Evolutionary conservation across 2,329 filamentous ascomycete species (phyloP).

Genomic region (Phialocephala subalpina): DNA sequence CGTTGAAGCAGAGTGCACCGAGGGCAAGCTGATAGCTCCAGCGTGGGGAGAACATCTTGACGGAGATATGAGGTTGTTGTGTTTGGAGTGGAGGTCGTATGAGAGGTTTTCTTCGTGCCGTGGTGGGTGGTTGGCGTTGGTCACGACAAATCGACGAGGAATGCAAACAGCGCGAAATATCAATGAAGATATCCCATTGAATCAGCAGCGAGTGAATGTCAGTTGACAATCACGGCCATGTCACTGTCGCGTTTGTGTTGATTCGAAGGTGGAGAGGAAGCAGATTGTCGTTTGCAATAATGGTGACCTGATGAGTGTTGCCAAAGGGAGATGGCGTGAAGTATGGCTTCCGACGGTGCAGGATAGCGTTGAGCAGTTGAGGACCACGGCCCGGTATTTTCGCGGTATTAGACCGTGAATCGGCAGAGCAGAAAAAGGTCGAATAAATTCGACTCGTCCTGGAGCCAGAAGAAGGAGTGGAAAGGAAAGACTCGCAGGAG

Average conservation of each 20-base stretch:
- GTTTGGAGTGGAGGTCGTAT: slow-evolving; percentile 9
- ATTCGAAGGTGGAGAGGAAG: background rate
- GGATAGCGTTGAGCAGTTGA: too few species aligned
- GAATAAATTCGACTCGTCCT: too few species aligned
- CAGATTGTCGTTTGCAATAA: background rate
- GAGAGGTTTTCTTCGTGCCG: slow-evolving; percentile 11
- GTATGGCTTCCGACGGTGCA: background rate
- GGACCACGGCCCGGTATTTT: too few species aligned
- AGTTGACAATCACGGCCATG: slow-evolving; percentile 32
- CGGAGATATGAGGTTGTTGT: slow-evolving; percentile 15
- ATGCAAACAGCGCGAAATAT: slow-evolving; percentile 35
- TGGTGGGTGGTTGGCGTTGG: slow-evolving; percentile 25
- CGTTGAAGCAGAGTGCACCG: slow-evolving; percentile 31
- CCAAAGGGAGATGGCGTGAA: background rate
- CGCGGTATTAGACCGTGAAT: too few species aligned
- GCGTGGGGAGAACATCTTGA: slow-evolving; percentile 28
- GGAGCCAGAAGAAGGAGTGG: too few species aligned
- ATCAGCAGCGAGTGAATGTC: slow-evolving; percentile 28
- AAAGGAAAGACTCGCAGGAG: too few species aligned
- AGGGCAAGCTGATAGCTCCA: slow-evolving; percentile 36
- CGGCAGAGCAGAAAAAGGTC: too few species aligned
- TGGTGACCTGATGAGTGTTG: background rate
- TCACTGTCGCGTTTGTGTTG: slow-evolving; percentile 17
- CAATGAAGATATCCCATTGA: slow-evolving; percentile 41
- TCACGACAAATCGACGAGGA: slow-evolving; percentile 20